A percentile compares a stretch with the other conserved stretches of the same genome.
Conservation (phyloP, 192 early-diverging fungal species). For the Backusella australiensis region DNA sequence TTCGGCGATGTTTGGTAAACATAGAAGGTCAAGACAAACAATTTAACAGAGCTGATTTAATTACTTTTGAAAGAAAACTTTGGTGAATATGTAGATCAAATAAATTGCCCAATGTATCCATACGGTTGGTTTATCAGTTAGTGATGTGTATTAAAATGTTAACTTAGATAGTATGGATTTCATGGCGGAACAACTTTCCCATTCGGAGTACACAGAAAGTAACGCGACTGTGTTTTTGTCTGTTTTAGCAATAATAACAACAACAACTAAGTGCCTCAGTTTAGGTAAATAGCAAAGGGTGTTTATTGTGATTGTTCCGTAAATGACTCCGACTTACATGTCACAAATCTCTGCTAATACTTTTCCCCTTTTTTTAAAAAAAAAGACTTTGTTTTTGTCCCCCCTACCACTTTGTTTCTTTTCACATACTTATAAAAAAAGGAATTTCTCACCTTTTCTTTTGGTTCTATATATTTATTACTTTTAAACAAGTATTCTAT, state of each 20-base stretch:
- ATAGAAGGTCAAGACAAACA: background rate
- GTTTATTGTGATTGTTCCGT: background rate
- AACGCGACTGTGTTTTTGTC: background rate
- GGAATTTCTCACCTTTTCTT: background rate
- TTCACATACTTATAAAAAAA: background rate
- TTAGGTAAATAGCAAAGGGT: background rate
- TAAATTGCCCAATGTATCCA: background rate
- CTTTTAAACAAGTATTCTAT: background rate
- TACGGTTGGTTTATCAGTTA: background rate
- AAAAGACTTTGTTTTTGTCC: background rate
- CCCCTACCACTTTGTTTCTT: background rate
- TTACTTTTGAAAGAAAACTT: background rate
- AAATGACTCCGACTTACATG: background rate
- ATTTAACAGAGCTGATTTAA: background rate
- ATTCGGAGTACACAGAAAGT: background rate
- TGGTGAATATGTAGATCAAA: background rate
- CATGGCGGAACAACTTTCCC: background rate
- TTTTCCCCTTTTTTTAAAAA: background rate
- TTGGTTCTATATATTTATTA: background rate
- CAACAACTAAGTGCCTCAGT: background rate
- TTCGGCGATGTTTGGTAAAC: background rate
- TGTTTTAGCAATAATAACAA: slow-evolving; percentile 2
- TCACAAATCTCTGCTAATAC: background rate
- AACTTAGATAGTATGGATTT: background rate
- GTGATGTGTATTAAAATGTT: background rate